These are phyloP conservation scores for Nyssa sinensis DNA, from an alignment of 148 eudicot genomes.

Conservation along the genomic window DNA sequence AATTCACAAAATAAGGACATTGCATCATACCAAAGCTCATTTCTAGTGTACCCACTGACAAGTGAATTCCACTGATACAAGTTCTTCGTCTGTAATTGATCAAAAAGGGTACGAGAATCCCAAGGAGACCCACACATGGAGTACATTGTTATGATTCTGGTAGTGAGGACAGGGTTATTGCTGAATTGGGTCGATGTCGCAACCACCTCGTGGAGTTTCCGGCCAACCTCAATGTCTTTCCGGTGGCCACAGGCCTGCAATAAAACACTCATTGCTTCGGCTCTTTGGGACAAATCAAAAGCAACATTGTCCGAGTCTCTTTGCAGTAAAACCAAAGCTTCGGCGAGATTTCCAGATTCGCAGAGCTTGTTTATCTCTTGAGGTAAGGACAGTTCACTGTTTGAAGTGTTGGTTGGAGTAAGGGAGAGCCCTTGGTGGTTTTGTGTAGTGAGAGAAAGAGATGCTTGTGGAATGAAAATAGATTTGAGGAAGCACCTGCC, in stretches of 20 bases:
- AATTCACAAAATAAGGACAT: slow-evolving; percentile 36
- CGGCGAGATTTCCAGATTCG: slow-evolving; percentile 26
- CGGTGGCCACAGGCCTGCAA: slow-evolving; percentile 48
- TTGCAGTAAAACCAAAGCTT: slow-evolving; percentile 30
- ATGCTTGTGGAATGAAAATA: slow-evolving; percentile 2
- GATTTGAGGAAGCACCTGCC: neutral
- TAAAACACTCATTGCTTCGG: slow-evolving; percentile 32
- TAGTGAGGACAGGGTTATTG: slow-evolving; percentile 35
- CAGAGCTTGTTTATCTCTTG: slow-evolving; percentile 20
- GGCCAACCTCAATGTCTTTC: slow-evolving; percentile 38
- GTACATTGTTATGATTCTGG: slow-evolving; percentile 54
- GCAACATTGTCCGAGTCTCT: slow-evolving; percentile 3
- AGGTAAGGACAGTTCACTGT: slow-evolving; percentile 9
- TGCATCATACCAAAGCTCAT: slow-evolving; percentile 45
- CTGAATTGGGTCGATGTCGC: slow-evolving; percentile 25
- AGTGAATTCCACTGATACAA: slow-evolving; percentile 60
- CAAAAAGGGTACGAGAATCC: slow-evolving; percentile 39
- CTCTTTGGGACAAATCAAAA: slow-evolving; percentile 1
- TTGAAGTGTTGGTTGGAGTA: neutral
- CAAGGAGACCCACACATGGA: slow-evolving; percentile 44
- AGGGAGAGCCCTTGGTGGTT: neutral
- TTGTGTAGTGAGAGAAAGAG: slow-evolving; percentile 11
- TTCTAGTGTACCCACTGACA: slow-evolving; percentile 52
- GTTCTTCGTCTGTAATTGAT: slow-evolving; percentile 31
- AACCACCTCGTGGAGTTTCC: slow-evolving; percentile 37